Percentiles rank a stretch among this genome's conserved stretches.
Evolutionary conservation across 768 basidiomycete genomes (phyloP).

Genomic region (Hygrocybe punicea): DNA sequence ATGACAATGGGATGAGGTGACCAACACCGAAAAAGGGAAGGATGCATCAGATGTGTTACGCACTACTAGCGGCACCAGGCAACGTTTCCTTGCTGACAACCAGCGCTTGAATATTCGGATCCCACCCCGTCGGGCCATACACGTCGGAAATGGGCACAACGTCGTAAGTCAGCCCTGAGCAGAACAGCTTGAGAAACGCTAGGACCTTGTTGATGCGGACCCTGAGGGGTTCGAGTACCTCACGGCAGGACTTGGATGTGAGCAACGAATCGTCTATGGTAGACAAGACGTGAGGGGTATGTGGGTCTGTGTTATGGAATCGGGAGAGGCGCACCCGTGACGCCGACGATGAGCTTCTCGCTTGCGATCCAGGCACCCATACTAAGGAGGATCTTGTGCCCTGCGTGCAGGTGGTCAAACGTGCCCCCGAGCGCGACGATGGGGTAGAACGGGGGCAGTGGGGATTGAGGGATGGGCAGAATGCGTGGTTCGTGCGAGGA

Average conservation of each 20-base stretch:
- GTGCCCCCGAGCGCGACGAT: constrained; percentile 92
- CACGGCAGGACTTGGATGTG: constrained; percentile 63
- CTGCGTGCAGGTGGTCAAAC: constrained; percentile 96
- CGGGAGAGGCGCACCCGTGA: constrained; percentile 59
- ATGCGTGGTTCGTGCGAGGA: constrained; percentile 8
- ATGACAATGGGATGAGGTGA: background rate
- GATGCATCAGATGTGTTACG: constrained; percentile 31
- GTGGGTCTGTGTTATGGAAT: background rate
- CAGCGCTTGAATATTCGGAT: constrained; percentile 84
- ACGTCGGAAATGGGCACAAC: constrained; percentile 79
- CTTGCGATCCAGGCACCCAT: constrained; percentile 83
- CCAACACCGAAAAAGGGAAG: background rate
- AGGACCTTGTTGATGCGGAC: constrained; percentile 56
- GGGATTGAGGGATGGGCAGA: constrained; percentile 3
- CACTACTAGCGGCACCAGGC: constrained; percentile 69
- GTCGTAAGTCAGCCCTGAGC: constrained; percentile 60
- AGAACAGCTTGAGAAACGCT: constrained; percentile 69
- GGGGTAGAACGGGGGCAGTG: constrained; percentile 41
- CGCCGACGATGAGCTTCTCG: constrained; percentile 82
- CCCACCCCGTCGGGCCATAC: constrained; percentile 86
- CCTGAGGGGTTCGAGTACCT: constrained; percentile 61
- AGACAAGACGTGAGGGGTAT: constrained; percentile 6
- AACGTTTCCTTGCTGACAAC: constrained; percentile 90
- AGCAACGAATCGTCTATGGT: constrained; percentile 65
- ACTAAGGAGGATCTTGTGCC: constrained; percentile 94